Evolutionary conservation across 2,329 filamentous ascomycete genomes (phyloP), one percentile per base, ranked within the genome.

Genomic region (Pseudogymnoascus sp.): DNA sequence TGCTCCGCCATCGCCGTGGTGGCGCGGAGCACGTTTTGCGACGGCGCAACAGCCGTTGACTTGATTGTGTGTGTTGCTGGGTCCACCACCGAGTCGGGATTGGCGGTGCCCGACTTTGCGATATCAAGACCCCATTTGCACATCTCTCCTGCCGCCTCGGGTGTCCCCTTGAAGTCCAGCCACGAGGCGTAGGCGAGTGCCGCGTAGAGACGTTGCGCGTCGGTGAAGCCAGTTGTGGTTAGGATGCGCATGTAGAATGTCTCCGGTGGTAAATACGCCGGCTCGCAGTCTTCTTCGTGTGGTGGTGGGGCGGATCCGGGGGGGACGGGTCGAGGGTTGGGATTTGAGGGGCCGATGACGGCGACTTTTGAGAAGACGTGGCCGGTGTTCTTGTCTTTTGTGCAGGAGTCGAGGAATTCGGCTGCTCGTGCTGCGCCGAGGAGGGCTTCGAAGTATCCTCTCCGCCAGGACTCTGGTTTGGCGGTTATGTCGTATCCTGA

Each of bases 161-260:
- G 75, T 25, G 85, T 72, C 1, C 83, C 79, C 75, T 92, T 93
- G 75, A 84, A 93, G 66, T 91, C 89, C 38, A 96, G 79, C 83
- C 89, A 97, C 60, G 90, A 87, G 1, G 88, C 93, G 71, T 92
- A 96, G 1, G 87, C 87, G 41, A 96, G 76, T 3, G 90, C 88
- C 3, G 92, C 91, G 62, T 93, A 86, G 59, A 97, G 78, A 68
- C 85, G 86, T 73, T 97, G 91, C 61, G 84, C 81, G n/a, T 83
- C 80, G 0, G 83, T 87, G 68, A 97, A 90, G 1, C 93, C 93
- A 60, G 82, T 81, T 0, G 90, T 93, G 6, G 86, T 90, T 60
- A 97, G 75, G 57, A 97, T 85, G 69, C 89, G 89, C 74, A 89
- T 82, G 71, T 97, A 97, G 69, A 86, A 91, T 12, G 78, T 81